phyloP scores from a whole-genome alignment of 1,284 basidiomycete species.

The Singerocomus inundabilis region DNA sequence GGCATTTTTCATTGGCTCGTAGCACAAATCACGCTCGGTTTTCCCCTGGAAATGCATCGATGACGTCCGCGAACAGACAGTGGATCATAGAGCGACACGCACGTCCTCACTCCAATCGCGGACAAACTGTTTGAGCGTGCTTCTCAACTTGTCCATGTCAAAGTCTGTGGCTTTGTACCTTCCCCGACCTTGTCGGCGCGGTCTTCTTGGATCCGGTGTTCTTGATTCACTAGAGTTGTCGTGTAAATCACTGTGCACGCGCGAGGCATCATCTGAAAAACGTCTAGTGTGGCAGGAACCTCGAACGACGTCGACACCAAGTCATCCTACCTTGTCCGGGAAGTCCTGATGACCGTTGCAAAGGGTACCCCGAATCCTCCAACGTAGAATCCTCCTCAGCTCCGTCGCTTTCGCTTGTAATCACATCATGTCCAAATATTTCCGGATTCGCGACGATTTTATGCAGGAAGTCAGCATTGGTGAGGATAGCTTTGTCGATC shows the following conservation, averaged over 20 bases:
- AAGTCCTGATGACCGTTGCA: neutral
- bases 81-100: constrained; percentile 13
- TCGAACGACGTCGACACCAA: neutral
- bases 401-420: constrained; percentile 16
- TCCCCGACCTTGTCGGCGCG: constrained; percentile 11
- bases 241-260: constrained; percentile 28
- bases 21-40: constrained; percentile 73
- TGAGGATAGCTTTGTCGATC: constrained; percentile 67
- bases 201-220: constrained; percentile 24
- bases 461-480: constrained; percentile 66
- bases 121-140: constrained; percentile 88
- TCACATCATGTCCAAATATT: constrained; percentile 62
- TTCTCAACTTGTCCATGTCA: constrained; percentile 85
- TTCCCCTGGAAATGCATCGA: constrained; percentile 51
- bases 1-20: constrained; percentile 77
- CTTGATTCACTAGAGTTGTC: constrained; percentile 27
- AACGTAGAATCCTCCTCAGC: constrained; percentile 1
- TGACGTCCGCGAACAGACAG: neutral
- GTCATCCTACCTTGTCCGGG: constrained; percentile 12
- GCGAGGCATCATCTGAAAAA: constrained; percentile 28
- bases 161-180: constrained; percentile 58
- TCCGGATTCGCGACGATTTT: constrained; percentile 68
- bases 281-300: neutral
- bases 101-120: constrained; percentile 88
- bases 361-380: neutral